A percentile compares a stretch with the other conserved stretches of the same genome.
These are phyloP conservation scores for Aspergillus neoniger DNA, from an alignment of 2,329 filamentous ascomycete genomes.

Conservation along the genomic window DNA sequence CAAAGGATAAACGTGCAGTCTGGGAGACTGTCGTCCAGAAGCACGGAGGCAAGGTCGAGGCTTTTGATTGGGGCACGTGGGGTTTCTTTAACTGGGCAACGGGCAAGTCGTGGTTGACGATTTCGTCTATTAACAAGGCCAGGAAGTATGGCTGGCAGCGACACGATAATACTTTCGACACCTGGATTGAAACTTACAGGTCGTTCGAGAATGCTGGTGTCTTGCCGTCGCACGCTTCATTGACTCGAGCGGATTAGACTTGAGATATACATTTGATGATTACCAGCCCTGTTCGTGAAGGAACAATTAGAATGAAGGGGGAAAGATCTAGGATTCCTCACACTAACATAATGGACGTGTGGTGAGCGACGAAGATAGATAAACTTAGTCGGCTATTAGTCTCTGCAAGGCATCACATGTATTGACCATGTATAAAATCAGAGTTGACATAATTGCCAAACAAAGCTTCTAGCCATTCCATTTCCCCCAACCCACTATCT, in stretches of 20 bases:
- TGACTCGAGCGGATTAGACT: background rate
- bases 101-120: slow-evolving; percentile 26
- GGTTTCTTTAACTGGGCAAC: slow-evolving; percentile 27
- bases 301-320: too few relatives aligned
- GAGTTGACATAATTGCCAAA: slow-evolving; percentile 1
- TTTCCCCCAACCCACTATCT: background rate
- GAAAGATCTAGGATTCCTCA: too few relatives aligned
- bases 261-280: too few relatives aligned
- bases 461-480: slow-evolving; percentile 7
- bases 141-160: slow-evolving; percentile 26
- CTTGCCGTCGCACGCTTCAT: slow-evolving; percentile 14
- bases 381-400: too few relatives aligned
- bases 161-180: slow-evolving; percentile 23
- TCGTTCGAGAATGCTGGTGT: slow-evolving; percentile 27
- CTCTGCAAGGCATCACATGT: background rate
- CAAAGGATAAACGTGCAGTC: slow-evolving; percentile 23
- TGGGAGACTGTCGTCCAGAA: slow-evolving; percentile 26
- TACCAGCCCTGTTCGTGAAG: too few relatives aligned
- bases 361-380: background rate
- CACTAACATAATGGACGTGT: background rate
- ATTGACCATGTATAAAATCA: background rate
- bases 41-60: slow-evolving; percentile 24
- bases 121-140: slow-evolving; percentile 26
- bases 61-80: slow-evolving; percentile 32
- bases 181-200: slow-evolving; percentile 27